Conservation (phyloP, 2,329 filamentous ascomycete species). For the Fusarium virguliforme region DNA sequence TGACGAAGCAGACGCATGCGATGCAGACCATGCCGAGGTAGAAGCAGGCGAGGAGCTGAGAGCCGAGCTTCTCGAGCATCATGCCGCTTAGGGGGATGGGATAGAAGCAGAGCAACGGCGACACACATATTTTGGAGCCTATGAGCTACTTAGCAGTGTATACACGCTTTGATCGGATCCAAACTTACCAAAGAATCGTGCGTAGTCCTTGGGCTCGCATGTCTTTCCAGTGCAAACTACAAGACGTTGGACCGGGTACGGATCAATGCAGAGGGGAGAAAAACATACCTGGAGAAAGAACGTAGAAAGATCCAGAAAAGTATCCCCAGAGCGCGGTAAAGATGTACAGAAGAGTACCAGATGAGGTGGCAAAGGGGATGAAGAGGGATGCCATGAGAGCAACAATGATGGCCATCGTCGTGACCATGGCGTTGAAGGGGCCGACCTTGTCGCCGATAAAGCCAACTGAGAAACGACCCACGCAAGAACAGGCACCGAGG, state of each 20-base stretch:
- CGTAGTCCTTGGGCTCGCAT: conserved; percentile 62
- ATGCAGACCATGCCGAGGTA: conserved; percentile 60
- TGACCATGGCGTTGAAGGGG: conserved; percentile 58
- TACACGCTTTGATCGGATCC: conserved; percentile 10
- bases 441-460: conserved; percentile 60
- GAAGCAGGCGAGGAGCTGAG: conserved; percentile 61
- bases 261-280: no score
- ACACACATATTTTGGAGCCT: conserved; percentile 63
- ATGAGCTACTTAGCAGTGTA: conserved; percentile 18
- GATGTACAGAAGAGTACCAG: conserved; percentile 58
- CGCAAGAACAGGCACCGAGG: conserved; percentile 59
- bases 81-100: conserved; percentile 63
- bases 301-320: conserved; percentile 64
- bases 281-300: conserved; percentile 53
- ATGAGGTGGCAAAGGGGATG: conserved; percentile 60
- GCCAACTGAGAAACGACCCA: conserved; percentile 62
- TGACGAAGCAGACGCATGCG: conserved; percentile 50
- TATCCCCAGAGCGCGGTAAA: conserved; percentile 65
- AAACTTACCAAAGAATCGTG: conserved; percentile 56
- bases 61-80: conserved; percentile 61
- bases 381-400: conserved; percentile 60
- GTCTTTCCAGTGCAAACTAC: conserved; percentile 63
- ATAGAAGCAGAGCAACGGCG: conserved; percentile 62
- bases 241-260: not conserved
- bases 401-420: conserved; percentile 52